Evolutionary conservation across 495 filamentous ascomycete species (phyloP).

Genomic region (Haplographium delicatum): DNA sequence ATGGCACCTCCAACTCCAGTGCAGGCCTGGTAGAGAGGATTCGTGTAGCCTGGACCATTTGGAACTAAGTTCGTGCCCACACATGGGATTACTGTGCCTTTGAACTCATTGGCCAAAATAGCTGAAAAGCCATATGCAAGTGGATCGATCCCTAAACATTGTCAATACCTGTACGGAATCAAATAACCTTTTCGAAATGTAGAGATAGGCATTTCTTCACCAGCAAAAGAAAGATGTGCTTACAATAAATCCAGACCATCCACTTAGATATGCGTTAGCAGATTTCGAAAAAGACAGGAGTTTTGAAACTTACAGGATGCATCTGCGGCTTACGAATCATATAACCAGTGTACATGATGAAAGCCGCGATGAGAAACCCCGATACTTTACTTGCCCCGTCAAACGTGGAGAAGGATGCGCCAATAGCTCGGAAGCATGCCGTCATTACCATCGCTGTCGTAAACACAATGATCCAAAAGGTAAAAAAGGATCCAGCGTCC

Average conservation of each 20-base stretch:
- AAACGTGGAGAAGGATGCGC: slow-evolving; percentile 43
- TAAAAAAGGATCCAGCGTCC: slow-evolving; percentile 48
- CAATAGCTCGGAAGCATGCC: slow-evolving; percentile 46
- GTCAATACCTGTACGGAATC: no score
- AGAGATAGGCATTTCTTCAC: no score
- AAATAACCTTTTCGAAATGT: no score
- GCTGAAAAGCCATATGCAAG: slow-evolving; percentile 37
- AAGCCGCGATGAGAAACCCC: slow-evolving; percentile 35
- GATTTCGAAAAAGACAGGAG: slow-evolving; percentile 10
- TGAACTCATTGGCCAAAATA: slow-evolving; percentile 41
- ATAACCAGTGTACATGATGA: slow-evolving; percentile 36
- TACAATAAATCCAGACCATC: slow-evolving; percentile 22
- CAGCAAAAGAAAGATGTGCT: background rate
- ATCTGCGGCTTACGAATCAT: slow-evolving; percentile 33
- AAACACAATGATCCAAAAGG: slow-evolving; percentile 43
- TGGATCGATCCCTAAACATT: slow-evolving; percentile 30
- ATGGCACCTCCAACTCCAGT: slow-evolving; percentile 48
- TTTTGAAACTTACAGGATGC: slow-evolving; percentile 25
- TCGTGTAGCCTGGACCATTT: slow-evolving; percentile 50
- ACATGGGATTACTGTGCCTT: slow-evolving; percentile 42
- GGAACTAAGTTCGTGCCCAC: slow-evolving; percentile 48
- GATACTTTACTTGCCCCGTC: slow-evolving; percentile 53
- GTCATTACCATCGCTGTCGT: slow-evolving; percentile 40
- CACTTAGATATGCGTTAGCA: slow-evolving; percentile 26
- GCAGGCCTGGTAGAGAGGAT: slow-evolving; percentile 53